These are phyloP conservation scores for Tephrocybe sp. DNA, from an alignment of 768 basidiomycete species.

Conservation along the genomic window DNA sequence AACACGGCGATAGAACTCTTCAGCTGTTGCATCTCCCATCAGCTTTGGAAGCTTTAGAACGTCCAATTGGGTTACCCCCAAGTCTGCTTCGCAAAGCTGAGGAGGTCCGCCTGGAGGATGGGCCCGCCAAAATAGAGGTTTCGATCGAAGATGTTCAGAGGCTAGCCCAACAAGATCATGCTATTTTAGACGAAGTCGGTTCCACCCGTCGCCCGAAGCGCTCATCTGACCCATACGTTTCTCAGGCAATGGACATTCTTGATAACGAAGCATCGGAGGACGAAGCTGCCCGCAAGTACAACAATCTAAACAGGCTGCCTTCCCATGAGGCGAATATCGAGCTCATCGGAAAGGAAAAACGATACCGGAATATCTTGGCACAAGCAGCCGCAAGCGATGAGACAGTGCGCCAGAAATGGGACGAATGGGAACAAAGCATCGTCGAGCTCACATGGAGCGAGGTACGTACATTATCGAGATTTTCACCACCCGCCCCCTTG, in stretches of 20 bases:
- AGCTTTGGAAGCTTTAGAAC: slow-evolving; percentile 83
- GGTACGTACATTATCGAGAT: slow-evolving; percentile 38
- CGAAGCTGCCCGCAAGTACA: slow-evolving; percentile 61
- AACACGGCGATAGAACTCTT: slow-evolving; percentile 47
- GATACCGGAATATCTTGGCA: slow-evolving; percentile 70
- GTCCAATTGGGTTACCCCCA: slow-evolving; percentile 85
- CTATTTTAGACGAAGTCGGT: slow-evolving; percentile 73
- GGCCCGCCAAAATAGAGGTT: slow-evolving; percentile 67
- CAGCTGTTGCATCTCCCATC: slow-evolving; percentile 79
- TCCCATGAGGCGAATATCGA: slow-evolving; percentile 82
- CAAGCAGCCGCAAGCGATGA: slow-evolving; percentile 78
- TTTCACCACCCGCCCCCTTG: neutral
- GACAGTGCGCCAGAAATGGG: slow-evolving; percentile 80
- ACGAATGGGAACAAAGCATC: slow-evolving; percentile 80
- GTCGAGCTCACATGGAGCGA: slow-evolving; percentile 64
- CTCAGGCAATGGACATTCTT: slow-evolving; percentile 84
- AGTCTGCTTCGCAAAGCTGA: slow-evolving; percentile 84
- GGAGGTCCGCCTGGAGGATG: slow-evolving; percentile 79
- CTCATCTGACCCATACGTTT: neutral
- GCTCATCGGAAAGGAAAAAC: slow-evolving; percentile 66
- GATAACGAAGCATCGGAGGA: slow-evolving; percentile 89
- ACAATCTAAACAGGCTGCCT: slow-evolving; percentile 49
- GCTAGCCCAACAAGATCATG: slow-evolving; percentile 59
- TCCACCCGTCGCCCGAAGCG: neutral
- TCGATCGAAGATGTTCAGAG: slow-evolving; percentile 72